Evolutionary conservation across 148 eudicot species (phyloP).

Genomic region (Cornus suecica): DNA sequence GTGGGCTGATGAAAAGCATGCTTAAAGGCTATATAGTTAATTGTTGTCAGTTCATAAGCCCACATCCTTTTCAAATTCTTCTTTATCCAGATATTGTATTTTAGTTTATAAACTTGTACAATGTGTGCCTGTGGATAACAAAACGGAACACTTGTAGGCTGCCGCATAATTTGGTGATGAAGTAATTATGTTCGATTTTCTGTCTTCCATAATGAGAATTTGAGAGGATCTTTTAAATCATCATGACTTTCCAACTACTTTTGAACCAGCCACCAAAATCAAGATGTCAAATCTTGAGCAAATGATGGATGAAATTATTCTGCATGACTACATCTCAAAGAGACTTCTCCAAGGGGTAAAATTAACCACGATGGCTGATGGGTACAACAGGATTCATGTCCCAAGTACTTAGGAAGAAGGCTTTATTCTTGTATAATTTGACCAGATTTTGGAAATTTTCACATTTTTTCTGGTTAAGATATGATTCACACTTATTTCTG

Average conservation of each 20-base stretch:
- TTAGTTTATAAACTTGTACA: too few species aligned
- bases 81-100: background rate
- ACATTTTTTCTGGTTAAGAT: constrained; percentile 1
- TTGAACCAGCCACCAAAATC: background rate
- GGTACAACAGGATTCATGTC: too few species aligned
- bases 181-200: background rate
- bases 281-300: background rate
- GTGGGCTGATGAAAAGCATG: background rate
- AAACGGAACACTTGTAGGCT: background rate
- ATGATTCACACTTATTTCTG: background rate
- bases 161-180: background rate
- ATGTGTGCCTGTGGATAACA: background rate
- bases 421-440: background rate
- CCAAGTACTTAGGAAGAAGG: too few species aligned
- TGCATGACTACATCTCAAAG: background rate
- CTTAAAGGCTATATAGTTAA: background rate
- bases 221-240: background rate
- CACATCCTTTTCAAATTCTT: background rate
- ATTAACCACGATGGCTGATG: background rate
- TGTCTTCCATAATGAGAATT: background rate
- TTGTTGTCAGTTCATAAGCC: background rate
- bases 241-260: background rate
- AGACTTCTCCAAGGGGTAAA: background rate
- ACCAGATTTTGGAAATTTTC: background rate
- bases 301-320: background rate